Percentiles rank a stretch among this genome's conserved stretches.
Conservation (phyloP, 2,329 filamentous ascomycete genomes). For the Cercospora citrullina region DNA sequence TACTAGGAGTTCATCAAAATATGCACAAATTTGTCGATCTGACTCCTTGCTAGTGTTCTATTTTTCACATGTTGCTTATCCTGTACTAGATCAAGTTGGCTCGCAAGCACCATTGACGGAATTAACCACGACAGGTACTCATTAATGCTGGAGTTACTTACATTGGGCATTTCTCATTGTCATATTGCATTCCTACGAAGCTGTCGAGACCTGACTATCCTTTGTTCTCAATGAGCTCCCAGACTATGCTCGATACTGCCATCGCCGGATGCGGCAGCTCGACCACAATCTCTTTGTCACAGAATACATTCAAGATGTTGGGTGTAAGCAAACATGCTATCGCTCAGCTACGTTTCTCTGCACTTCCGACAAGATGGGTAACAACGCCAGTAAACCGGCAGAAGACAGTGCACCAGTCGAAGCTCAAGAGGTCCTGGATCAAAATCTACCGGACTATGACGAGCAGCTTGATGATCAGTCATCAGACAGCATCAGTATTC, state of each 20-base stretch:
- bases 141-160: too few species aligned
- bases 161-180: background rate
- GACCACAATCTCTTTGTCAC: slow-evolving; percentile 7
- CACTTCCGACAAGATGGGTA: background rate
- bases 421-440: background rate
- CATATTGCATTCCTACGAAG: background rate
- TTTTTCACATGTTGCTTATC: background rate
- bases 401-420: background rate
- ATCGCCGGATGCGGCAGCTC: slow-evolving; percentile 9
- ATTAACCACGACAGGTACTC: background rate
- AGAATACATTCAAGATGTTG: background rate
- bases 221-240: slow-evolving; percentile 2
- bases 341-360: background rate
- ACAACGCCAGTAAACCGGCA: background rate
- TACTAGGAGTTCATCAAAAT: too few species aligned
- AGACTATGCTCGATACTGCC: background rate
- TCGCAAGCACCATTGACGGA: background rate
- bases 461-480: background rate
- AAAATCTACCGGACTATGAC: background rate
- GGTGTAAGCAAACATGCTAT: background rate
- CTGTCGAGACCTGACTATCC: background rate
- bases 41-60: too few species aligned
- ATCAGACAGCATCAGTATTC: background rate
- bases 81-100: background rate
- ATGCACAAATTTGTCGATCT: too few species aligned